Conservation (phyloP, 2,329 filamentous ascomycete species). For the Sclerotinia glacialis region DNA sequence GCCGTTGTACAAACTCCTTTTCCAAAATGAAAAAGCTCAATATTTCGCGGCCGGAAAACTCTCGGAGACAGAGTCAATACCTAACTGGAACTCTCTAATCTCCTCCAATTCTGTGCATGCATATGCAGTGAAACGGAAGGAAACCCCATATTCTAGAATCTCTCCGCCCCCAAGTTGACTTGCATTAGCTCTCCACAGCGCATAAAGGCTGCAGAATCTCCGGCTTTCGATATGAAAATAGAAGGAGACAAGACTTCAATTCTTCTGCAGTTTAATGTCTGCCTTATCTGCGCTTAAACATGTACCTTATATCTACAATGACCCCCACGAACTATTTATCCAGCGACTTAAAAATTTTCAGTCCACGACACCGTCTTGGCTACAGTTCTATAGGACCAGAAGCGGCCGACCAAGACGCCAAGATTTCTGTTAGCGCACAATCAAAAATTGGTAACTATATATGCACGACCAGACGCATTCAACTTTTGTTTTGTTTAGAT, state of each 20-base stretch:
- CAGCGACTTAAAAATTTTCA: neutral
- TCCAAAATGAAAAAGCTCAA: neutral
- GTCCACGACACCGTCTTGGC: slow-evolving; percentile 10
- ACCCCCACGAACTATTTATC: slow-evolving; percentile 19
- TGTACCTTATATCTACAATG: neutral
- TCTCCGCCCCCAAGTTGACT: slow-evolving; percentile 5
- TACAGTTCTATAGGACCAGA: neutral
- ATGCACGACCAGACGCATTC: slow-evolving; percentile 16
- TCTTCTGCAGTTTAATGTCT: neutral
- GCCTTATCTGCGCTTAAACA: slow-evolving; percentile 1
- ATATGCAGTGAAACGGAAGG: slow-evolving; percentile 22
- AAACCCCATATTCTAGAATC: slow-evolving; percentile 10
- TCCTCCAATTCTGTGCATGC: neutral
- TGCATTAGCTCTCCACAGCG: slow-evolving; percentile 1
- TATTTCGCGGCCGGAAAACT: neutral
- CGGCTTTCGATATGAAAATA: slow-evolving; percentile 2
- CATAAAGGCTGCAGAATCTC: neutral
- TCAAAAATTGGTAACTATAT: neutral
- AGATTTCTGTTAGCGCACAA: slow-evolving; percentile 1
- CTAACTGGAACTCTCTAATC: neutral
- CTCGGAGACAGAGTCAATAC: neutral
- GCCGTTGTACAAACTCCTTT: neutral
- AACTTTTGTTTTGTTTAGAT: slow-evolving; percentile 16
- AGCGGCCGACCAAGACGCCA: slow-evolving; percentile 1
- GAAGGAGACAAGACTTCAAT: slow-evolving; percentile 4